Evolutionary conservation across 306 rosid genomes (phyloP).

Genomic region (Senna tora): DNA sequence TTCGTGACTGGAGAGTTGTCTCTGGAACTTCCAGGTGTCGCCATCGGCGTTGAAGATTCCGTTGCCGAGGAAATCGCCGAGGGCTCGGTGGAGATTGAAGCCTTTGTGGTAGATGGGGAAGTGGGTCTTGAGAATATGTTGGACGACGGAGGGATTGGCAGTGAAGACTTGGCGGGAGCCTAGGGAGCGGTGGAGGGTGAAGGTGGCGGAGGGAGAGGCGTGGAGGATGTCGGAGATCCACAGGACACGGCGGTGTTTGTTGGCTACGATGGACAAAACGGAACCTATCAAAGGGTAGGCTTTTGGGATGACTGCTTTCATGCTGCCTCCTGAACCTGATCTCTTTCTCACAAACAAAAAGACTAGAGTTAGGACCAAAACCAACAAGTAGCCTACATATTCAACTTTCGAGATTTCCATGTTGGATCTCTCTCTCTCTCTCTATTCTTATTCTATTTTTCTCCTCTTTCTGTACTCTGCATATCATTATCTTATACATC

Average conservation of each 20-base stretch:
- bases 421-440: no score
- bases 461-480: no score
- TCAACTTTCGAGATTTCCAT: constrained; percentile 38
- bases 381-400: background rate
- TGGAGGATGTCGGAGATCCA: constrained; percentile 68
- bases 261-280: constrained; percentile 37
- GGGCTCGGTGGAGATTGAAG: background rate
- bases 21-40: constrained; percentile 64
- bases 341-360: constrained; percentile 29
- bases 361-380: constrained; percentile 25
- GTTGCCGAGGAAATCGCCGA: constrained; percentile 65
- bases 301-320: constrained; percentile 41
- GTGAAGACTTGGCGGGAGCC: constrained; percentile 53
- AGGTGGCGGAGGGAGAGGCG: constrained; percentile 56
- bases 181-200: constrained; percentile 49
- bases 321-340: no score
- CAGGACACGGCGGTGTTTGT: constrained; percentile 48
- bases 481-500: no score
- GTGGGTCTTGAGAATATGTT: constrained; percentile 65
- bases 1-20: constrained; percentile 65
- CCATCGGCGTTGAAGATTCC: constrained; percentile 74
- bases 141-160: constrained; percentile 64
- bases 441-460: no score
- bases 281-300: constrained; percentile 67
- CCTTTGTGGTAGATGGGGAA: constrained; percentile 67